Evolutionary conservation across 176 grass and related monocot genomes (phyloP).

Genomic region (Bothriochloa decipiens): DNA sequence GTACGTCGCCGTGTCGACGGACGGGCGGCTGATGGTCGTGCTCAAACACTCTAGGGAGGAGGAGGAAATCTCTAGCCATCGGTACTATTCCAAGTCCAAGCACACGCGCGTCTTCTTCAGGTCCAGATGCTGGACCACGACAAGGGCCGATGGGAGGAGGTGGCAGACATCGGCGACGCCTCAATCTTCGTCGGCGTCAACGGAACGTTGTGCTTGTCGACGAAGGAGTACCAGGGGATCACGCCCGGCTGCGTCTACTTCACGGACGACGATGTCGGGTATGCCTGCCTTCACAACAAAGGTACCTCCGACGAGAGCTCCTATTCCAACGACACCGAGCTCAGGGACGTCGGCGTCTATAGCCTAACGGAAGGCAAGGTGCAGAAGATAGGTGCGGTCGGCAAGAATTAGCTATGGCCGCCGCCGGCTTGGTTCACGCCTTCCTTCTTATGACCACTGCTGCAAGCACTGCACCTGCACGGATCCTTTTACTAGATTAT

Average conservation of each 20-base stretch:
- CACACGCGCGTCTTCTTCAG: too few relatives aligned
- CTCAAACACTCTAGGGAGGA: background rate
- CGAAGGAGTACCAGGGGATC: background rate
- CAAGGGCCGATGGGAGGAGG: background rate
- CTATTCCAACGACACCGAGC: too few relatives aligned
- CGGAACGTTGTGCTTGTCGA: background rate
- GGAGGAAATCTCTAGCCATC: background rate
- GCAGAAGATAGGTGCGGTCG: too few relatives aligned
- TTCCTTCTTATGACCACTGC: background rate
- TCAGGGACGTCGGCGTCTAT: too few relatives aligned
- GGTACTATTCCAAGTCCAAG: background rate
- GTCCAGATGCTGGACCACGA: too few relatives aligned
- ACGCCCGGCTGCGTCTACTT: background rate
- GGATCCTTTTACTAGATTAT: too few relatives aligned
- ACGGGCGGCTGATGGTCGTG: background rate
- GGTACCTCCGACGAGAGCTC: too few relatives aligned
- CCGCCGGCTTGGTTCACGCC: conserved; percentile 28
- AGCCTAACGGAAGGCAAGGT: too few relatives aligned
- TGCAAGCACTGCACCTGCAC: too few relatives aligned
- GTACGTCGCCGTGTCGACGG: background rate
- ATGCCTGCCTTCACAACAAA: too few relatives aligned
- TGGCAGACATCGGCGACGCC: background rate
- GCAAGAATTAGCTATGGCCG: background rate
- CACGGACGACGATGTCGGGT: too few relatives aligned
- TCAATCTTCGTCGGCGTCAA: conserved; percentile 5